Conservation (phyloP, 768 basidiomycete genomes). For the Calocybe indica region DNA sequence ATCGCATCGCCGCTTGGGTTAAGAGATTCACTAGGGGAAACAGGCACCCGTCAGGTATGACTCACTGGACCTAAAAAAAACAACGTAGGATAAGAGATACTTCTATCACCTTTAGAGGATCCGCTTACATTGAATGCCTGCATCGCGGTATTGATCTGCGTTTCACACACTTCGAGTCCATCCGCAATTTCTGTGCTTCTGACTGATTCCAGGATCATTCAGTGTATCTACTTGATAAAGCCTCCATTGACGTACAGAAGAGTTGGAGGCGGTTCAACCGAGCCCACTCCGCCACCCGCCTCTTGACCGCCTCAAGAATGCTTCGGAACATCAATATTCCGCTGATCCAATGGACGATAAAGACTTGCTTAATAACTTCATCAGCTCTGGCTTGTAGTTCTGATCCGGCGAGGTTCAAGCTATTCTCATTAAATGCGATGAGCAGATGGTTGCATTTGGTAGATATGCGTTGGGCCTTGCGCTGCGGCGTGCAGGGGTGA, state of each 20-base stretch:
- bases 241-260: slow-evolving; percentile 27
- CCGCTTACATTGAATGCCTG: slow-evolving; percentile 26
- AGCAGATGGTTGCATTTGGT: slow-evolving; percentile 35
- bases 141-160: slow-evolving; percentile 36
- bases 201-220: slow-evolving; percentile 21
- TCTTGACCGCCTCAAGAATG: slow-evolving; percentile 31
- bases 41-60: background rate
- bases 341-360: too few species aligned
- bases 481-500: slow-evolving; percentile 17
- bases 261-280: slow-evolving; percentile 29
- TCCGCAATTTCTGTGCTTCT: slow-evolving; percentile 39
- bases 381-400: slow-evolving; percentile 34
- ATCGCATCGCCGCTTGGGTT: slow-evolving; percentile 21
- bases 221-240: background rate
- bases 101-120: slow-evolving; percentile 19
- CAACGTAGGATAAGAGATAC: background rate
- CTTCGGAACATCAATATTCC: too few species aligned
- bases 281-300: slow-evolving; percentile 32
- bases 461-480: slow-evolving; percentile 35
- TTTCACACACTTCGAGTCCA: slow-evolving; percentile 36
- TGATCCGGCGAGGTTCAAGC: slow-evolving; percentile 29
- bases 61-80: slow-evolving; percentile 17
- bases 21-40: background rate
- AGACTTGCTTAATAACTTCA: slow-evolving; percentile 36
- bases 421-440: slow-evolving; percentile 33